Base-by-base conservation (phyloP, 257 asterid genomes). In the Scutellaria galericulata region DNA sequence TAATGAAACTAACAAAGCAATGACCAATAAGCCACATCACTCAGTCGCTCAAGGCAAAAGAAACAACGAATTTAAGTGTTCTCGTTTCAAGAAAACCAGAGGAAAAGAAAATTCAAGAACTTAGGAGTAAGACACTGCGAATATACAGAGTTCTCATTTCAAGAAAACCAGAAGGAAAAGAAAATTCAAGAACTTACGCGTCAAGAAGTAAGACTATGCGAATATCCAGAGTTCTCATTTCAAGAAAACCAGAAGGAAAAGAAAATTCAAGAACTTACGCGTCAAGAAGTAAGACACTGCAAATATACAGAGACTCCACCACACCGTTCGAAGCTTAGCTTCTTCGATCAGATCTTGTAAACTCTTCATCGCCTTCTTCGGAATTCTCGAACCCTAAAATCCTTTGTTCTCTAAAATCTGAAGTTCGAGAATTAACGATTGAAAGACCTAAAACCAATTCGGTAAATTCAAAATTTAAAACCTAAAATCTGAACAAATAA, bases 331-430 rank as follows among this genome's bases (percentile, higher is more conserved):
- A 81, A 89, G 83, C 88, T 95, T 95, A 64, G 96, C 97, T 85
- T 95, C 98, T 79, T 95, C 97, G 75, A 95, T 90, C 80, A 95
- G 99, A 90, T 92, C 99, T 71, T 92, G 90, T 59, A 95, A 7
- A 66, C 88, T 85, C 80, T 76, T 84, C 97, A 90, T 92, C 69
- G 91, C 78, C 87, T 83, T 92, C 88, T 71, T 87, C 96, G 88
- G 89, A 70, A 53, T 31, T 71, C 48, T 37, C 58, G 51, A 85
- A 75, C 81, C 92, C 83, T 68, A 77, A 14, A 71, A 37, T 41
- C 57, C 53, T 14, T 15, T 37, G 31, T 27, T 31, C 13, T 20
- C 14, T 24, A 60, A 67, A 74, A 74, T 39, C 52, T 9, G 18
- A 18, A 5, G 41, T 42, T 27, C 79, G 59, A 50, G 15, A 78